Percentiles rank a stretch among this genome's conserved stretches.
Conservation (phyloP, 2,329 filamentous ascomycete species). For the Hymenoscyphus occultus region DNA sequence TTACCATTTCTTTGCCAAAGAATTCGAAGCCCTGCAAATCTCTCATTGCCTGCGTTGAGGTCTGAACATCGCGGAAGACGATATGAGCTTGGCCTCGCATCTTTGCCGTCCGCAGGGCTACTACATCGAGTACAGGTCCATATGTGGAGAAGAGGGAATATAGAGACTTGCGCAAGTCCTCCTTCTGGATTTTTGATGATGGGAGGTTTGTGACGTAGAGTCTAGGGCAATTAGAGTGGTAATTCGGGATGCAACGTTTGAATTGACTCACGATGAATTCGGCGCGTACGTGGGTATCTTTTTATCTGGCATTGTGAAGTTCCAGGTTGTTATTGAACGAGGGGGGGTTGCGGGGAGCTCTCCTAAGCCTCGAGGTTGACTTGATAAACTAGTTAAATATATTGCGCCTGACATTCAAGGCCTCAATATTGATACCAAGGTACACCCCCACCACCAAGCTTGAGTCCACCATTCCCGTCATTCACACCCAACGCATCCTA, state of each 20-base stretch:
- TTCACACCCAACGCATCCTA: neutral
- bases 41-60: slow-evolving; percentile 92
- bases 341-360: slow-evolving; percentile 6
- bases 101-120: slow-evolving; percentile 81
- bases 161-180: slow-evolving; percentile 78
- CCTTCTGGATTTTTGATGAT: slow-evolving; percentile 85
- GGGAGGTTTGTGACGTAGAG: slow-evolving; percentile 86
- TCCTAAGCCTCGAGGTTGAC: neutral
- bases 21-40: slow-evolving; percentile 83
- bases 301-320: slow-evolving; percentile 20
- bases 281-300: slow-evolving; percentile 59
- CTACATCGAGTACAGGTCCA: slow-evolving; percentile 86
- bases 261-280: slow-evolving; percentile 67
- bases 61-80: slow-evolving; percentile 82
- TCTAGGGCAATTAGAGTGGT: slow-evolving; percentile 43
- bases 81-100: slow-evolving; percentile 97
- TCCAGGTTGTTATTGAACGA: slow-evolving; percentile 1
- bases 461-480: neutral
- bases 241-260: neutral
- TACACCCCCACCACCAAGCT: neutral
- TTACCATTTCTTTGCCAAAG: slow-evolving; percentile 79
- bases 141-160: slow-evolving; percentile 96
- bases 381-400: neutral
- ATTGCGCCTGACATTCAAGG: neutral
- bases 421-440: neutral